These are phyloP conservation scores for Allomyces macrogynus DNA, from an alignment of 192 early-diverging fungal species.

Conservation along the genomic window DNA sequence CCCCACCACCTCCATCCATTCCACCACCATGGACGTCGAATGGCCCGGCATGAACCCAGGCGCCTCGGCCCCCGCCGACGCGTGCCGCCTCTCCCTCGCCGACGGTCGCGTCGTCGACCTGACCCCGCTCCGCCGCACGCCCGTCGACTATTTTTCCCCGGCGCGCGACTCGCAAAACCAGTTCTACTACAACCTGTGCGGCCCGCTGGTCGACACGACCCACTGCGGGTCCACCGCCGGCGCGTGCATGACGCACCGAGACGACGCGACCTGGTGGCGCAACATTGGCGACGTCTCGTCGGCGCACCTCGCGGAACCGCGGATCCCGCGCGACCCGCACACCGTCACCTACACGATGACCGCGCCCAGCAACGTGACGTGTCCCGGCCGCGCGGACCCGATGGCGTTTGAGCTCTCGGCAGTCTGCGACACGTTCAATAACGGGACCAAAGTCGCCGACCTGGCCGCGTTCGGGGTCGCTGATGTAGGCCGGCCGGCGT, in stretches of 20 bases:
- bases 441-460: background rate
- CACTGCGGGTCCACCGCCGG: background rate
- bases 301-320: too few relatives aligned
- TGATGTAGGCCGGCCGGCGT: background rate
- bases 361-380: too few relatives aligned
- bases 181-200: background rate
- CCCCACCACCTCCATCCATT: too few relatives aligned
- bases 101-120: background rate
- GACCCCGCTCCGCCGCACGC: background rate
- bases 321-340: too few relatives aligned
- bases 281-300: background rate
- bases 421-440: background rate
- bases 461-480: background rate
- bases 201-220: background rate
- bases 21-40: too few relatives aligned
- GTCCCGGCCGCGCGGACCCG: too few relatives aligned
- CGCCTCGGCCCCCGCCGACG: too few relatives aligned
- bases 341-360: too few relatives aligned
- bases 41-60: too few relatives aligned
- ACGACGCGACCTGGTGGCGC: background rate
- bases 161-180: background rate
- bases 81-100: too few relatives aligned
- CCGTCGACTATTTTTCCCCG: background rate
- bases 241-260: background rate
- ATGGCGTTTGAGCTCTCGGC: too few relatives aligned